Percentiles rank a stretch among this genome's conserved stretches.
These are phyloP conservation scores for Nemophila menziesii DNA, from an alignment of 257 asterid genomes.

Conservation along the genomic window DNA sequence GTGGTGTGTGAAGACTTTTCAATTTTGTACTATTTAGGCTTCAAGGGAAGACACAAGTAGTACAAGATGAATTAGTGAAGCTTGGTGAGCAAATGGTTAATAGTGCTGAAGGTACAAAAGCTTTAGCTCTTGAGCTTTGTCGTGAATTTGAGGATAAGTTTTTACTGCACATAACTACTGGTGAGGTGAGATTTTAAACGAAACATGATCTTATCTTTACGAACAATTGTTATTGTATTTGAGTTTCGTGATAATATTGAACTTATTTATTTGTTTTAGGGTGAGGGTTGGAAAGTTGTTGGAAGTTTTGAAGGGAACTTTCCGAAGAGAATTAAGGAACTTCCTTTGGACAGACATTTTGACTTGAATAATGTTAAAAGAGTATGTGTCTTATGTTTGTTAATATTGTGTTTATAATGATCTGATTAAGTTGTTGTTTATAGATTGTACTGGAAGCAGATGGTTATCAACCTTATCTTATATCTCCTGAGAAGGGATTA, in stretches of 20 bases:
- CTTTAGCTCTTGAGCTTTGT: slow-evolving; percentile 95
- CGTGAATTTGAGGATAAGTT: slow-evolving; percentile 99
- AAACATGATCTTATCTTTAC: background rate
- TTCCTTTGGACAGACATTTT: slow-evolving; percentile 89
- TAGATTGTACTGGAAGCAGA: slow-evolving; percentile 99
- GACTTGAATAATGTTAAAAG: slow-evolving; percentile 84
- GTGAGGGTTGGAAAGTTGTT: slow-evolving; percentile 98
- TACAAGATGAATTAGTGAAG: slow-evolving; percentile 85
- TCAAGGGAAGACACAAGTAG: slow-evolving; percentile 90
- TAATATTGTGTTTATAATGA: slow-evolving; percentile 11
- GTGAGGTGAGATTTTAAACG: slow-evolving; percentile 47
- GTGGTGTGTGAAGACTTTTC: background rate
- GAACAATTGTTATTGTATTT: background rate
- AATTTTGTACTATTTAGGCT: slow-evolving; percentile 37
- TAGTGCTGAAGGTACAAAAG: slow-evolving; percentile 88
- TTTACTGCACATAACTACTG: slow-evolving; percentile 84
- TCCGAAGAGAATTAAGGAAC: slow-evolving; percentile 88
- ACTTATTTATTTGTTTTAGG: slow-evolving; percentile 29
- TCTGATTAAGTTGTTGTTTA: slow-evolving; percentile 11
- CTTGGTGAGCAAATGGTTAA: slow-evolving; percentile 93
- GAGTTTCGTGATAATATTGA: background rate
- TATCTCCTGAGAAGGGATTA: slow-evolving; percentile 97
- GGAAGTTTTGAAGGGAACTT: slow-evolving; percentile 96
- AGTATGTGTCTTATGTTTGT: slow-evolving; percentile 22
- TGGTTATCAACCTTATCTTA: slow-evolving; percentile 98